Percentiles rank a stretch among this genome's conserved stretches.
Evolutionary conservation across 306 rosid species (phyloP).

Genomic region (Vachellia collinsii): DNA sequence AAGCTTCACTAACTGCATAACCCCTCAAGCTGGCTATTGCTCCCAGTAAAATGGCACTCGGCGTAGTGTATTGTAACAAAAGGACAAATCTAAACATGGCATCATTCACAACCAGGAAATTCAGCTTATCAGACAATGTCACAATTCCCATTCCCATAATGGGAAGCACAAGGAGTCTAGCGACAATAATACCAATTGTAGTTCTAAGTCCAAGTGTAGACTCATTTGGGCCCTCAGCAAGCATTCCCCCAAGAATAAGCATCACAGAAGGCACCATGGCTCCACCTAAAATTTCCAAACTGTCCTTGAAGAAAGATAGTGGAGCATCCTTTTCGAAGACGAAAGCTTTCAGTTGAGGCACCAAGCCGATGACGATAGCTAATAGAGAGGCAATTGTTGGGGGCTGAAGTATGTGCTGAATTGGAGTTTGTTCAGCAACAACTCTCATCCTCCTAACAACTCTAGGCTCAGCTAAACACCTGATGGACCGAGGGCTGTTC

Average conservation of each 20-base stretch:
- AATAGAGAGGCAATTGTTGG: conserved; percentile 84
- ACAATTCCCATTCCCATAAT: conserved; percentile 75
- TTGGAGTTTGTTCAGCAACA: conserved; percentile 85
- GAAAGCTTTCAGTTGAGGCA: conserved; percentile 70
- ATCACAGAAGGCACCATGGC: conserved; percentile 89
- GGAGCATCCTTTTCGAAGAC: conserved; percentile 78
- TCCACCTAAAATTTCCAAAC: conserved; percentile 71
- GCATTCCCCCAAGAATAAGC: conserved; percentile 93
- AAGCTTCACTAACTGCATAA: conserved; percentile 89
- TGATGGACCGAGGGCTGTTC: conserved; percentile 65
- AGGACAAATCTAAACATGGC: conserved; percentile 77
- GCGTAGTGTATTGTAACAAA: conserved; percentile 82
- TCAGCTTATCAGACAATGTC: conserved; percentile 57
- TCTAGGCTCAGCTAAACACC: conserved; percentile 87
- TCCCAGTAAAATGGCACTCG: conserved; percentile 86
- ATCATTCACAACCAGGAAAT: conserved; percentile 59
- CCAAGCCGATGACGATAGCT: conserved; percentile 75
- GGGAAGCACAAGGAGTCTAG: conserved; percentile 89
- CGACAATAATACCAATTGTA: conserved; percentile 66
- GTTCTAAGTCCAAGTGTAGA: conserved; percentile 78
- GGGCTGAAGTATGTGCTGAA: conserved; percentile 83
- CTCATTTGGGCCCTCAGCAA: conserved; percentile 88
- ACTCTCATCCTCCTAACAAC: conserved; percentile 76
- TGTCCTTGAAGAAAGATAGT: conserved; percentile 66
- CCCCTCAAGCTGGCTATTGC: conserved; percentile 93